Evolutionary conservation across 495 filamentous ascomycete species (phyloP).

Genomic region (Immersiella caudata): DNA sequence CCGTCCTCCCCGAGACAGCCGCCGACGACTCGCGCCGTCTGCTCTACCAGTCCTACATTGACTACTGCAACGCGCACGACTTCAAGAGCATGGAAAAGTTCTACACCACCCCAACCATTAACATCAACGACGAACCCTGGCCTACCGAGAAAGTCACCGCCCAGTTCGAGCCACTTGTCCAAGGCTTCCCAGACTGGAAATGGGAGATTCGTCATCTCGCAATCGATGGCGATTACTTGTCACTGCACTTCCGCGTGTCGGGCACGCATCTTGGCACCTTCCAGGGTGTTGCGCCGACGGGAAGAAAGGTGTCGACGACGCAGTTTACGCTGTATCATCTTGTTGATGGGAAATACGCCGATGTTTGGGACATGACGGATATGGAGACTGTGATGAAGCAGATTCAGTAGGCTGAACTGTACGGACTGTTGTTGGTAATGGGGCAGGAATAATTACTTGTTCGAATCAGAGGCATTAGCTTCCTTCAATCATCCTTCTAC

Average conservation of each 20-base stretch:
- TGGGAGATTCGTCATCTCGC: slow-evolving; percentile 14
- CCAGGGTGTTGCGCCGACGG: slow-evolving; percentile 15
- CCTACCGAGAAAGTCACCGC: slow-evolving; percentile 3
- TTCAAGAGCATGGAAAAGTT: slow-evolving; percentile 9
- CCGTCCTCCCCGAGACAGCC: slow-evolving; percentile 13
- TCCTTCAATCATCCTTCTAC: too few relatives aligned
- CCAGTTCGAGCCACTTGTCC: slow-evolving; percentile 8
- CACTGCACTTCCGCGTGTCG: slow-evolving; percentile 12
- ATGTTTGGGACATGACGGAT: slow-evolving; percentile 14
- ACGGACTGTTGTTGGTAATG: too few relatives aligned
- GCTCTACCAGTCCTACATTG: slow-evolving; percentile 15
- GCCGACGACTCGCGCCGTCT: slow-evolving; percentile 7
- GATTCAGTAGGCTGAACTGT: slow-evolving; percentile 15
- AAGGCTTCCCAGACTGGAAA: slow-evolving; percentile 16
- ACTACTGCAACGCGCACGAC: slow-evolving; percentile 15
- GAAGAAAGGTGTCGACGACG: slow-evolving; percentile 2
- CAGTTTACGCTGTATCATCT: slow-evolving; percentile 15
- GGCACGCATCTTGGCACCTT: slow-evolving; percentile 11
- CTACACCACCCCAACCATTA: slow-evolving; percentile 8
- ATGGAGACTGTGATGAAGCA: slow-evolving; percentile 16
- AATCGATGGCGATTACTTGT: slow-evolving; percentile 9
- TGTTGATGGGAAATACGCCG: slow-evolving; percentile 10
- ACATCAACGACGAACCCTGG: slow-evolving; percentile 17
- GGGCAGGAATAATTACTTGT: too few relatives aligned
- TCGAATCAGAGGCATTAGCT: too few relatives aligned